Evolutionary conservation across 2,329 filamentous ascomycete genomes (phyloP).

Genomic region (Simplicillium sp.): DNA sequence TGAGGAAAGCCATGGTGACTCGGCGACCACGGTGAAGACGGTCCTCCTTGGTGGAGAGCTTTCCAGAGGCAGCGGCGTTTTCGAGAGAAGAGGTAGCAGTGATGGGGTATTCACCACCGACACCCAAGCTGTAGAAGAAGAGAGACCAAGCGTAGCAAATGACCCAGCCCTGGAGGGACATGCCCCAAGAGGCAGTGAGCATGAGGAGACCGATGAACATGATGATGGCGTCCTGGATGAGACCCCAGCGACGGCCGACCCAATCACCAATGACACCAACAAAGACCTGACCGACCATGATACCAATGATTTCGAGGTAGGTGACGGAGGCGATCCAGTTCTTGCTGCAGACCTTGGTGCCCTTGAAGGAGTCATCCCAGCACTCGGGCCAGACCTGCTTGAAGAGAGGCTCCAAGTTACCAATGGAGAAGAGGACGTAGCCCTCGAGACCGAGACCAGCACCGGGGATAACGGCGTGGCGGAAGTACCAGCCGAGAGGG

Average conservation of each 20-base stretch:
- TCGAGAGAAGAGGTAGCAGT: constrained; percentile 94
- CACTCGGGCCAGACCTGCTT: constrained; percentile 64
- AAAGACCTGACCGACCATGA: constrained; percentile 84
- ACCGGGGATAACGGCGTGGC: constrained; percentile 85
- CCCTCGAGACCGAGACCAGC: constrained; percentile 88
- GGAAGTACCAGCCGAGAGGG: constrained; percentile 77
- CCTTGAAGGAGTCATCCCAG: constrained; percentile 46
- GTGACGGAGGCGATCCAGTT: constrained; percentile 80
- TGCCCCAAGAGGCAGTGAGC: constrained; percentile 84
- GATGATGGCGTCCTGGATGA: constrained; percentile 88
- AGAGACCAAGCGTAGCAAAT: constrained; percentile 94
- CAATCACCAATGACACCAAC: constrained; percentile 67
- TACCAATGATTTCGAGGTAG: constrained; percentile 88
- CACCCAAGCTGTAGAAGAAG: constrained; percentile 62
- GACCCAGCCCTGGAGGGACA: constrained; percentile 84
- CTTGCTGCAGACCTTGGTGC: constrained; percentile 53
- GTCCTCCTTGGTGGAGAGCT: constrained; percentile 82
- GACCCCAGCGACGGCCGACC: constrained; percentile 86
- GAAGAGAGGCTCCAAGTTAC: constrained; percentile 81
- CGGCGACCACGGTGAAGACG: constrained; percentile 92
- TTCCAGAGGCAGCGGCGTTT: constrained; percentile 76
- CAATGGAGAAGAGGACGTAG: constrained; percentile 95
- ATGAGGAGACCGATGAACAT: constrained; percentile 92
- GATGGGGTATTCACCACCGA: constrained; percentile 90
- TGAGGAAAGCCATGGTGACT: constrained; percentile 90